These are phyloP conservation scores for Colletotrichum magnum DNA, from an alignment of 2,329 filamentous ascomycete genomes.

Conservation along the genomic window DNA sequence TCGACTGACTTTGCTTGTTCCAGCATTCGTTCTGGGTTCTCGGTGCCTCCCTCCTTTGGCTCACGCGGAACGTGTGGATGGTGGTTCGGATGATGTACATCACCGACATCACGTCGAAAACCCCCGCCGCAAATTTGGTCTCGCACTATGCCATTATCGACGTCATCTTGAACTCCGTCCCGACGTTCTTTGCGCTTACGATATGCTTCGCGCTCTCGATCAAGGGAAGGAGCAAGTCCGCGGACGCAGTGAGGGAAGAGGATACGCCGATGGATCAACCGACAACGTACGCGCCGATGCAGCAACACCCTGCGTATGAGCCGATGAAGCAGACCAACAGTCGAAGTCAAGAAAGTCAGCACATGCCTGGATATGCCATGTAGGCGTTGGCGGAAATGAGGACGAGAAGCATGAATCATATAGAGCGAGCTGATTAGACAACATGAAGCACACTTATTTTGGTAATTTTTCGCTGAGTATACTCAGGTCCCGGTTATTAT, in stretches of 20 bases:
- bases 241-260: background rate
- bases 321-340: too few species aligned
- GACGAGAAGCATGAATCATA: too few species aligned
- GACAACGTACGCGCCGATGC: background rate
- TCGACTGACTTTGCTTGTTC: background rate
- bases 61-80: background rate
- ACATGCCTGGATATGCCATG: too few species aligned
- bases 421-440: too few species aligned
- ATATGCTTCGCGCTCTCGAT: background rate
- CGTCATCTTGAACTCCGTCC: background rate
- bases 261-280: background rate
- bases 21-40: background rate
- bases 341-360: too few species aligned
- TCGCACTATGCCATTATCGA: background rate
- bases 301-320: too few species aligned
- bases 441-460: too few species aligned
- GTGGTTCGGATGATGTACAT: background rate
- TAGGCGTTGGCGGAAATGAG: too few species aligned
- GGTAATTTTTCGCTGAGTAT: too few species aligned
- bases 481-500: too few species aligned
- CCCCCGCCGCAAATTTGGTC: background rate
- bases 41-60: background rate
- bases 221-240: background rate
- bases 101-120: background rate
- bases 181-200: background rate